Evolutionary conservation across 2,329 filamentous ascomycete species (phyloP), one percentile per base, ranked within the genome.

Genomic region (Talaromyces funiculosus): DNA sequence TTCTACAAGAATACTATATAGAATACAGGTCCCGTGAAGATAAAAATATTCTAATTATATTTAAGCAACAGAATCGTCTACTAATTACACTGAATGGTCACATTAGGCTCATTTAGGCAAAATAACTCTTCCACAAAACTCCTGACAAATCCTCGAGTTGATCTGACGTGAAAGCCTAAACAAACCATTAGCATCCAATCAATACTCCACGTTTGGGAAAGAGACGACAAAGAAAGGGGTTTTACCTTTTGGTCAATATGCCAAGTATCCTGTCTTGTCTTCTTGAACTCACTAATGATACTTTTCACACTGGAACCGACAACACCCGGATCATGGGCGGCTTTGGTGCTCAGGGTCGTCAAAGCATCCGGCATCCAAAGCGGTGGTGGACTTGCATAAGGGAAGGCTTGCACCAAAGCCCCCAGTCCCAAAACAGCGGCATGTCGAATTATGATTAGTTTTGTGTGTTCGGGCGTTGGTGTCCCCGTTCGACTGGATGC

Each of bases 61-160:
- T 18, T 20, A 31, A 33, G 14, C 18, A 57, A 31, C 43, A 22
- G 18, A 24, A 22, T 35, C 10, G 20, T 45, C 1, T 45, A 35
- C 29, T 22, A 18, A 33, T 33, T 31, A 45, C 29, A 29, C 20
- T 22, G 26, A 43, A 16, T 16, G 7, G 20, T 5, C 20, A 43
- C 20, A 42, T 10, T 16, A 33, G 33, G 16, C 54, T 24, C 20
- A 26, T 37, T 73, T 79, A 96, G 42, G 92, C 95, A 80, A 99
- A 99, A 73, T 99, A 99, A 75, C 93, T 97, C 87, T 99, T 99
- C 94, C 94, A 99, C 57, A 99, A 80, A 53, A 99, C 95, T 57
- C 94, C 94, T 69, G 97, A 92, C 62, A 99, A 76, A 71, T 97
- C 93, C 74, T 97, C 94, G 10, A 99, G 80, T 71, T 99, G 93